Conservation (phyloP, 1,284 basidiomycete species). For the Puccinia polysora region DNA sequence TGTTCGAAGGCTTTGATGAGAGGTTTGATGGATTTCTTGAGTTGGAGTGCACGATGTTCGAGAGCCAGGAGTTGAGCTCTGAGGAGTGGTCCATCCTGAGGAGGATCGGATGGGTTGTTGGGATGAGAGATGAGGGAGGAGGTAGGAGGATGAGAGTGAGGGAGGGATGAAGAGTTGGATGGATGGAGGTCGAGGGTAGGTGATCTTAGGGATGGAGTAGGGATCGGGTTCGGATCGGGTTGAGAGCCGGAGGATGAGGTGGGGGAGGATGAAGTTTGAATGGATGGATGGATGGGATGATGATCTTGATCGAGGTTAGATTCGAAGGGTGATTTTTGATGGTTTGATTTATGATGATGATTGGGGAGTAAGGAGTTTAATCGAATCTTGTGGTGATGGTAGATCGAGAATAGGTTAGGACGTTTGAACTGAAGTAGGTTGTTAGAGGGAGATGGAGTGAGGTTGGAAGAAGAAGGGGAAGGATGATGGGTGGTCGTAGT, state of each 20-base stretch:
- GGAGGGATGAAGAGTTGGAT: constrained; percentile 13
- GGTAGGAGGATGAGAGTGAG: neutral
- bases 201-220: neutral
- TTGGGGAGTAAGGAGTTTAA: constrained; percentile 3
- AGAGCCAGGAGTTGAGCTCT: constrained; percentile 27
- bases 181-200: neutral
- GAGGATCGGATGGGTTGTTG: constrained; percentile 2
- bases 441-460: no score
- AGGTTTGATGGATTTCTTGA: constrained; percentile 26
- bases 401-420: neutral
- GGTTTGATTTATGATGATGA: neutral
- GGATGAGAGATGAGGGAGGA: constrained; percentile 34
- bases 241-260: no score
- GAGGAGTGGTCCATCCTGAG: constrained; percentile 31
- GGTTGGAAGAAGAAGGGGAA: no score
- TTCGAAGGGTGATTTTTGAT: no score
- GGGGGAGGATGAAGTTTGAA: no score
- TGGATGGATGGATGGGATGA: no score
- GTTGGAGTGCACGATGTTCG: constrained; percentile 13
- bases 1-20: constrained; percentile 33
- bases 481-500: no score
- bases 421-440: no score
- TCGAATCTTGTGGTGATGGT: neutral
- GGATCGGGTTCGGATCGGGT: neutral
- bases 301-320: no score